Conservation (phyloP, 2,329 filamentous ascomycete genomes). For the Polychaeton citri region DNA sequence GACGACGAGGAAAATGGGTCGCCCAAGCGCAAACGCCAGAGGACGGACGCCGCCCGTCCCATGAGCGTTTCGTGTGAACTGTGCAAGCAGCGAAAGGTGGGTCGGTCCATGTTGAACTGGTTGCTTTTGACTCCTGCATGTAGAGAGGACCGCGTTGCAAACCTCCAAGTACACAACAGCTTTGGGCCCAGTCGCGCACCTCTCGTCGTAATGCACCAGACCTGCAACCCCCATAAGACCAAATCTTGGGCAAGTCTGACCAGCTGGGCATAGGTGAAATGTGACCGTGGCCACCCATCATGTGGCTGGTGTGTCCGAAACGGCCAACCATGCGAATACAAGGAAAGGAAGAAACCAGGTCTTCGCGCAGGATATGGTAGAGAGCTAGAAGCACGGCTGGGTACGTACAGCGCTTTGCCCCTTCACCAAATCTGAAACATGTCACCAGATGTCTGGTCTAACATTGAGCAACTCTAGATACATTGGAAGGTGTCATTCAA, state of each 20-base stretch:
- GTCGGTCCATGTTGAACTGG: too few species aligned
- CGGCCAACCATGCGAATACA: slow-evolving; percentile 53
- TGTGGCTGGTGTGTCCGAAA: slow-evolving; percentile 62
- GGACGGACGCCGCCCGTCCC: slow-evolving; percentile 16
- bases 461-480: too few species aligned
- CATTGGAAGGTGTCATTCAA: slow-evolving; percentile 30
- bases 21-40: slow-evolving; percentile 35
- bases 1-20: slow-evolving; percentile 23
- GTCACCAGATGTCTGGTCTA: too few species aligned
- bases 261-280: slow-evolving; percentile 35
- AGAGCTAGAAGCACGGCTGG: slow-evolving; percentile 45
- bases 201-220: too few species aligned
- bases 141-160: too few species aligned
- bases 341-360: slow-evolving; percentile 57
- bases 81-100: slow-evolving; percentile 69
- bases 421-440: too few species aligned
- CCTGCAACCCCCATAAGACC: too few species aligned
- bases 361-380: slow-evolving; percentile 40
- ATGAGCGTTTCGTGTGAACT: slow-evolving; percentile 52
- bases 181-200: too few species aligned
- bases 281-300: slow-evolving; percentile 63
- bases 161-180: too few species aligned
- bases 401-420: too few species aligned
- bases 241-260: slow-evolving; percentile 1
- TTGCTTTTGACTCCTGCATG: too few species aligned